phyloP scores from a whole-genome alignment of 208 protist genomes.

The Leishmania arabica region DNA sequence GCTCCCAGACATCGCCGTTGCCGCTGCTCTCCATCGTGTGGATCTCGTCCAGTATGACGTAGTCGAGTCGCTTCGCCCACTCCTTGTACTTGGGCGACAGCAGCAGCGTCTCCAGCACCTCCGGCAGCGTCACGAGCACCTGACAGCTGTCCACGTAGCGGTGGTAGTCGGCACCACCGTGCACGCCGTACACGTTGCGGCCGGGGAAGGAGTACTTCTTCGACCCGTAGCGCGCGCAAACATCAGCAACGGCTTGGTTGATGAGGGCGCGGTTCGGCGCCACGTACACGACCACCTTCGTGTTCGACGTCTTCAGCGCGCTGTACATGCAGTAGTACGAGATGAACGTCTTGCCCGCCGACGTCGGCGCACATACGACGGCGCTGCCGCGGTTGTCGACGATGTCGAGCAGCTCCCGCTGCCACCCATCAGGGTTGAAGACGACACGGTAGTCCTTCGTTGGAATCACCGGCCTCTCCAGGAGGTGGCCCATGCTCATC shows the following conservation, averaged over 20 bases:
- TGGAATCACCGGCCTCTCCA: constrained; percentile 81
- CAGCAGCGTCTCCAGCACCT: constrained; percentile 93
- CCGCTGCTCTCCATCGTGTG: constrained; percentile 93
- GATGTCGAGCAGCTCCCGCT: constrained; percentile 94
- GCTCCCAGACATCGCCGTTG: constrained; percentile 93
- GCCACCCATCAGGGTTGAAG: constrained; percentile 96
- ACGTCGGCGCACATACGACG: constrained; percentile 96
- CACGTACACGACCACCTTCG: constrained; percentile 92
- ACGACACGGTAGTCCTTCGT: constrained; percentile 84
- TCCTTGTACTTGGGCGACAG: constrained; percentile 86
- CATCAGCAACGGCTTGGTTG: constrained; percentile 95
- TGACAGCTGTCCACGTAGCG: constrained; percentile 89
- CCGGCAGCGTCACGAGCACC: constrained; percentile 94
- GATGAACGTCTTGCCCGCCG: constrained; percentile 97
- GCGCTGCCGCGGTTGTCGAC: constrained; percentile 92
- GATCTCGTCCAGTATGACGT: constrained; percentile 97
- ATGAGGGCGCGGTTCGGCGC: constrained; percentile 94
- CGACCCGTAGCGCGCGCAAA: constrained; percentile 91
- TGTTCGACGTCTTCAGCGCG: constrained; percentile 83
- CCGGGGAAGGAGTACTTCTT: constrained; percentile 84
- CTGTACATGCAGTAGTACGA: constrained; percentile 97
- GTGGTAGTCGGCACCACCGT: constrained; percentile 87
- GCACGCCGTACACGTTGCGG: constrained; percentile 84
- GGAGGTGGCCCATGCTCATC: constrained; percentile 89
- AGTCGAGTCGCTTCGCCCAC: constrained; percentile 89